A percentile compares a stretch with the other conserved stretches of the same genome.
phyloP scores from a whole-genome alignment of 1,284 basidiomycete genomes.

The Bjerkandera adusta region DNA sequence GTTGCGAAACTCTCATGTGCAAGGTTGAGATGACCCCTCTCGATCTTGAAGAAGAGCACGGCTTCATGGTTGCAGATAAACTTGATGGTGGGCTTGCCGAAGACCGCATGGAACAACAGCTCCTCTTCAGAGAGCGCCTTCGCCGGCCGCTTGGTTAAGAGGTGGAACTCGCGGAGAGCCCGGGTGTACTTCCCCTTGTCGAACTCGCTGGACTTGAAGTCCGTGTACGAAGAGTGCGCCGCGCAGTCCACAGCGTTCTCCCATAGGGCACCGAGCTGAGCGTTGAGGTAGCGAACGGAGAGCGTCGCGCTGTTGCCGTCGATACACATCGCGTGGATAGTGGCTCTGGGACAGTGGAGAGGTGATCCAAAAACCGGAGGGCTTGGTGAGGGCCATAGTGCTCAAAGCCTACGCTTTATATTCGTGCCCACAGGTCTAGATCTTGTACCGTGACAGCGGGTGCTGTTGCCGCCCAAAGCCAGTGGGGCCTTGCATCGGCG shows the following conservation, averaged over 20 bases:
- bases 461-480: too few species aligned
- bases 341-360: too few species aligned
- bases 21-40: conserved; percentile 22
- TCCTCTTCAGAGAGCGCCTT: conserved; percentile 11
- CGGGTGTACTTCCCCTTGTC: conserved; percentile 15
- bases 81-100: conserved; percentile 22
- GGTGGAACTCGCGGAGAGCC: conserved; percentile 23
- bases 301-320: conserved; percentile 29
- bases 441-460: too few species aligned
- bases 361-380: too few species aligned
- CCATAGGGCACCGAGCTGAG: conserved; percentile 28
- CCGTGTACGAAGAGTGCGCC: conserved; percentile 13
- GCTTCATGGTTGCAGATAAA: conserved; percentile 31
- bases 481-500: too few species aligned
- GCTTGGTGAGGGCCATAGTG: too few species aligned
- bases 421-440: too few species aligned
- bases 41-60: conserved; percentile 22
- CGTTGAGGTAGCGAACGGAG: conserved; percentile 29
- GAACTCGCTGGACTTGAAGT: conserved; percentile 7
- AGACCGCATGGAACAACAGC: conserved; percentile 23
- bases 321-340: conserved; percentile 33
- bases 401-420: too few species aligned
- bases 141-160: conserved; percentile 3
- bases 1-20: conserved; percentile 15
- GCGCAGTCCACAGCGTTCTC: conserved; percentile 26